Evolutionary conservation across 306 rosid genomes (phyloP).

Genomic region (Fagus sylvatica): DNA sequence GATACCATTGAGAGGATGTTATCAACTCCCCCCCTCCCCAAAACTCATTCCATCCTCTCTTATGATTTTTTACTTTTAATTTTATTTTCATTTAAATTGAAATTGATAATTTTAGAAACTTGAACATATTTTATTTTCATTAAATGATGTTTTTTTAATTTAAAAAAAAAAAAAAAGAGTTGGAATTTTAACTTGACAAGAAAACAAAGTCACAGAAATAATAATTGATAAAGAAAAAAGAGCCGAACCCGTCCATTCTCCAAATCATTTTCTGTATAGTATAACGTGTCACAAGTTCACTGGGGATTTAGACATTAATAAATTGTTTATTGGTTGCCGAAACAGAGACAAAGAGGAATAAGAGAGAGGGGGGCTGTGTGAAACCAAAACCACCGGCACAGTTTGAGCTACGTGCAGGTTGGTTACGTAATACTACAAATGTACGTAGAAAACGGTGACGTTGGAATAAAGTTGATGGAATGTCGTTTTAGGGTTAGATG

Average conservation of each 20-base stretch:
- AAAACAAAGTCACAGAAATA: not conserved
- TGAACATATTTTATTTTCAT: too few species aligned
- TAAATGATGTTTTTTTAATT: too few species aligned
- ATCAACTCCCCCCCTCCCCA: too few species aligned
- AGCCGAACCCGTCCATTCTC: not conserved
- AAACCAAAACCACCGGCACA: slow-evolving; percentile 67
- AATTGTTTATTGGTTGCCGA: slow-evolving; percentile 31
- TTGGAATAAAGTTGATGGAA: slow-evolving; percentile 54
- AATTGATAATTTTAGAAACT: too few species aligned
- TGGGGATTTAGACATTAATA: slow-evolving; percentile 19
- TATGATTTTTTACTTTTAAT: too few species aligned
- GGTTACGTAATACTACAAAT: slow-evolving; percentile 57
- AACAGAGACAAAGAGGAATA: not conserved
- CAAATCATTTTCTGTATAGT: slow-evolving; percentile 15
- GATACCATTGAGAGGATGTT: too few species aligned
- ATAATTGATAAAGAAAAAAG: not conserved
- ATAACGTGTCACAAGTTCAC: slow-evolving; percentile 12
- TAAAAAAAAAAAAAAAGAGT: too few species aligned
- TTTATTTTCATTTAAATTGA: too few species aligned
- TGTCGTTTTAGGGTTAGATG: slow-evolving; percentile 90
- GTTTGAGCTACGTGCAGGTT: slow-evolving; percentile 39
- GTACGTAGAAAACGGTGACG: slow-evolving; percentile 74
- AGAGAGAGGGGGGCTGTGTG: slow-evolving; percentile 31
- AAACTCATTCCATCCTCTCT: too few species aligned
- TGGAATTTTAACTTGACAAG: too few species aligned